Percentiles rank a stretch among this genome's conserved stretches.
These are phyloP conservation scores for Hypoxylon lienhwacheense DNA, from an alignment of 495 filamentous ascomycete genomes.

Conservation along the genomic window DNA sequence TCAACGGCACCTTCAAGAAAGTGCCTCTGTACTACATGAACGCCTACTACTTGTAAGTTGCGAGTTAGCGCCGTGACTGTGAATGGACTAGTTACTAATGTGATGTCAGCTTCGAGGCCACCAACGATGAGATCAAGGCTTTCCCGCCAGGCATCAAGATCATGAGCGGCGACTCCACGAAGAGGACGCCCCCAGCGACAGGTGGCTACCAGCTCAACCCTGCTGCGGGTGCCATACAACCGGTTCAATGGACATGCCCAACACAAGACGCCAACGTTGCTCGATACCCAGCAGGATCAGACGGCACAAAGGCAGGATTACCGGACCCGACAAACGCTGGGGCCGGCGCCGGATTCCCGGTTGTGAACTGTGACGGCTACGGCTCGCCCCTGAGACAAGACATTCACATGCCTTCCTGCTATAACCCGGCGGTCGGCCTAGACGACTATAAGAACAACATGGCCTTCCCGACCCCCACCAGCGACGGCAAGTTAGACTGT, in stretches of 20 bases:
- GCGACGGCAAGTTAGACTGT: slow-evolving; percentile 58
- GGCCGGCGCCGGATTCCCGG: slow-evolving; percentile 50
- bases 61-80: neutral
- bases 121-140: slow-evolving; percentile 60
- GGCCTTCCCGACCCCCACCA: slow-evolving; percentile 49
- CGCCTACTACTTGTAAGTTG: slow-evolving; percentile 68
- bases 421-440: slow-evolving; percentile 60
- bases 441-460: slow-evolving; percentile 51
- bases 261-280: slow-evolving; percentile 51
- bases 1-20: slow-evolving; percentile 64
- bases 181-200: slow-evolving; percentile 44
- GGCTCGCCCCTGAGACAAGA: slow-evolving; percentile 56
- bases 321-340: slow-evolving; percentile 50
- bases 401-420: slow-evolving; percentile 54
- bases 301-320: slow-evolving; percentile 50
- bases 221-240: slow-evolving; percentile 42
- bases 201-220: slow-evolving; percentile 40
- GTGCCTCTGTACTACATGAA: slow-evolving; percentile 61
- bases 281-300: slow-evolving; percentile 47
- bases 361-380: slow-evolving; percentile 53
- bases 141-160: slow-evolving; percentile 73
- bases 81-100: neutral
- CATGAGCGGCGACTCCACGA: slow-evolving; percentile 61
- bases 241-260: slow-evolving; percentile 49
- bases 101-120: slow-evolving; percentile 54